Evolutionary conservation across 2,329 filamentous ascomycete genomes (phyloP), one percentile per base, ranked within the genome.

Genomic region (Claviceps digitariae): DNA sequence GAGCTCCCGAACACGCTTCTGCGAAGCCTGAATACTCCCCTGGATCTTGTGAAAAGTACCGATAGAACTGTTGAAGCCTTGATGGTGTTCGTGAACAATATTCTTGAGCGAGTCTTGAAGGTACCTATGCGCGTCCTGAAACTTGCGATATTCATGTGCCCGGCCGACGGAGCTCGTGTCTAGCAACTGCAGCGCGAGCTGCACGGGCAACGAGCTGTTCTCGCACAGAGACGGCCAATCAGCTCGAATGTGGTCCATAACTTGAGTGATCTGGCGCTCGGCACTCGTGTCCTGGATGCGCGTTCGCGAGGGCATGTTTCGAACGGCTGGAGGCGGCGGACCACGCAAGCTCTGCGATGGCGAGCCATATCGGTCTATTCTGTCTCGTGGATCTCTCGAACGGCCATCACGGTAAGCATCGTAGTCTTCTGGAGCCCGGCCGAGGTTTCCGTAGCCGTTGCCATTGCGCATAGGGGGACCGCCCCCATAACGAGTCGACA

Each of bases 31-130:
- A 59, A 98, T 93, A 69, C 89, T 95, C 51, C 84, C 82, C 68
- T 98, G 93, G 57, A 98, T 98, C 69, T 95, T 96, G 74, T 98
- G 94, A 65, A 97, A 98, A 21, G 91, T 97, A 67, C 91, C 93
- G 58, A 98, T 97, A 50, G 91, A 96, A 68, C 89, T 95, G 71
- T 97, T 98, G 77, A 98, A 98, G 48, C 93, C 94, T 68, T 98
- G 93, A 65, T 98, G 91, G 65, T 98, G 91, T 71, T 98, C 91
- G 67, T 98, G 95, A 27, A 98, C 93, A 61, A 98, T 95, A 36
- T 84, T 83, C 69, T 95, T 96, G 54, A 98, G 76, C 10, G 91
- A 90, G 61, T 86, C 85, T 66, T 98, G 90, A n/a, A 98, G 79
- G 65, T 93, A 88, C 58, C 82, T 76, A 67, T 96, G 88, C 48